Evolutionary conservation across 768 basidiomycete species (phyloP).

Genomic region (Xanthoconium purpureum): DNA sequence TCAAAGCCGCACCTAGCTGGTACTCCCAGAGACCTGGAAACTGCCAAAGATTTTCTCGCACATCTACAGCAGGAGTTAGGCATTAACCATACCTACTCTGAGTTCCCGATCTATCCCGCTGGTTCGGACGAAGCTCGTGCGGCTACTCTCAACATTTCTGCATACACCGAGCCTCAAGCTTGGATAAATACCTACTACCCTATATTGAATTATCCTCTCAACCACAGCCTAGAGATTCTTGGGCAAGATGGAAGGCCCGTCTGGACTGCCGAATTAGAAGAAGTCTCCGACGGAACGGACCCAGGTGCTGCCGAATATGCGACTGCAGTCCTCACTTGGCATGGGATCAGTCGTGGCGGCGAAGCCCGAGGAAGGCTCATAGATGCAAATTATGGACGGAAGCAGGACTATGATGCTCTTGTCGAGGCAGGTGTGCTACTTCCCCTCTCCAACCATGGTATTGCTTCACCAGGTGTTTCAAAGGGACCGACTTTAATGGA

Average conservation of each 20-base stretch:
- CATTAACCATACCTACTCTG: conserved; percentile 25
- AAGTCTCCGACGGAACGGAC: conserved; percentile 64
- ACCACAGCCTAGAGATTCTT: conserved; percentile 53
- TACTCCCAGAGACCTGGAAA: conserved; percentile 49
- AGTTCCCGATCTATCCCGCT: conserved; percentile 50
- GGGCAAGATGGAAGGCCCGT: conserved; percentile 45
- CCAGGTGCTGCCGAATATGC: conserved; percentile 56
- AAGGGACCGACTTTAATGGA: conserved; percentile 67
- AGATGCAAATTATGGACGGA: conserved; percentile 57
- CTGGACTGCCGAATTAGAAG: conserved; percentile 64
- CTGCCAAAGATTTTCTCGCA: conserved; percentile 53
- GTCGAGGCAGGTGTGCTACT: conserved; percentile 40
- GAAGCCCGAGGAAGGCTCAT: conserved; percentile 59
- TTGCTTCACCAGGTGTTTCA: conserved; percentile 1
- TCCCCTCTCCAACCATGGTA: background rate
- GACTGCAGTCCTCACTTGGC: conserved; percentile 62
- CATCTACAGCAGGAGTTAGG: conserved; percentile 53
- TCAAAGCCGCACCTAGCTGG: conserved; percentile 62
- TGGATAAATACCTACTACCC: conserved; percentile 78
- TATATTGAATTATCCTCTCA: conserved; percentile 64
- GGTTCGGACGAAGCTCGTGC: conserved; percentile 52
- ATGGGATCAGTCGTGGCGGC: conserved; percentile 66
- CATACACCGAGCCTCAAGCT: conserved; percentile 40
- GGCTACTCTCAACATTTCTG: conserved; percentile 49
- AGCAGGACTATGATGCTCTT: conserved; percentile 62